phyloP scores from a whole-genome alignment of 129 eudicot species.

The Pittosporum tobira region DNA sequence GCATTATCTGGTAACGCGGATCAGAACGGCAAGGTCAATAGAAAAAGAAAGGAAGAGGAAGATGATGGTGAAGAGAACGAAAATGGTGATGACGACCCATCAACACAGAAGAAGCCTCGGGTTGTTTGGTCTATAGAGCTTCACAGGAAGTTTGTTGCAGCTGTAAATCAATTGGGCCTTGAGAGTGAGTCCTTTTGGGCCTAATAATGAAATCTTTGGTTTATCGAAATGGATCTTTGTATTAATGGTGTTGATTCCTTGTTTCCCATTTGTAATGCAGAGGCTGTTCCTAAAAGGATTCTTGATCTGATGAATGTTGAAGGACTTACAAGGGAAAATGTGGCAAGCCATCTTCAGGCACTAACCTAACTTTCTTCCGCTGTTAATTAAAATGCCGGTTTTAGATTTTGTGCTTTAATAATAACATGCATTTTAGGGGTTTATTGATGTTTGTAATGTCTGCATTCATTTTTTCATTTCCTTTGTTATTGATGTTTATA shows the following conservation, averaged over 20 bases:
- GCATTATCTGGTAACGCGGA: conserved; percentile 36
- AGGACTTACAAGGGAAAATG: conserved; percentile 91
- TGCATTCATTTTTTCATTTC: background rate
- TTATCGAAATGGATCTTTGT: background rate
- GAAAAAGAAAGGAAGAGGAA: conserved; percentile 88
- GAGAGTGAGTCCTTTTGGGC: conserved; percentile 54
- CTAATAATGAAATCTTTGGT: background rate
- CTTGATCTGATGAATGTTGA: conserved; percentile 95
- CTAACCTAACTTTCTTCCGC: conserved; percentile 3
- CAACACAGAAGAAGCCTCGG: conserved; percentile 85
- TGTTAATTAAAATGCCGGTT: conserved; percentile 1
- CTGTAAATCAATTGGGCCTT: conserved; percentile 85
- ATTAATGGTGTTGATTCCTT: background rate
- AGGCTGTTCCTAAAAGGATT: conserved; percentile 97
- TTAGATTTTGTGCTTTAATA: background rate
- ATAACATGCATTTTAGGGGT: background rate
- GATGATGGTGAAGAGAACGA: conserved; percentile 72
- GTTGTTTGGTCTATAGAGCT: conserved; percentile 97
- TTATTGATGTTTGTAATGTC: background rate
- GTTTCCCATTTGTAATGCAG: conserved; percentile 30
- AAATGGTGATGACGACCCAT: conserved; percentile 59
- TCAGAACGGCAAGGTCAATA: conserved; percentile 53
- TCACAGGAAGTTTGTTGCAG: conserved; percentile 88
- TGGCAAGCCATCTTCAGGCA: conserved; percentile 99
- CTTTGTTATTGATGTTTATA: background rate